Percentiles rank a stretch among this genome's conserved stretches.
These are phyloP conservation scores for Primulina tabacum DNA, from an alignment of 257 asterid genomes.

Conservation along the genomic window DNA sequence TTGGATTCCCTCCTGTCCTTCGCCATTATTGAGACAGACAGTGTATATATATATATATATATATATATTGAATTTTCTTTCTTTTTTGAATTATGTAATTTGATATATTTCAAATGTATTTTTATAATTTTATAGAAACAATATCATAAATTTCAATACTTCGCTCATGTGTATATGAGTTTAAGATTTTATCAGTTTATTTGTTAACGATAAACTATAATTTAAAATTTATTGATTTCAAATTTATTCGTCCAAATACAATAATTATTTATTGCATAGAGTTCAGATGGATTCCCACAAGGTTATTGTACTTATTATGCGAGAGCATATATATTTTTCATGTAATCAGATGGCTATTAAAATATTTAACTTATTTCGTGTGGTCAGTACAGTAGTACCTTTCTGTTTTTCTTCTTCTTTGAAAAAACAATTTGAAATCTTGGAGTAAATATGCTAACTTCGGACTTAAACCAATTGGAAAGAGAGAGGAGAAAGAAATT, in stretches of 20 bases:
- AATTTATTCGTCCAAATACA: not conserved
- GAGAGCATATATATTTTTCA: conserved; percentile 29
- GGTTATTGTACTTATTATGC: conserved; percentile 38
- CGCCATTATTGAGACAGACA: conserved; percentile 24
- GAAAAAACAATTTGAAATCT: conserved; percentile 23
- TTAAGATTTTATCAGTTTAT: too few species aligned
- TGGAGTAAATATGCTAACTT: not conserved
- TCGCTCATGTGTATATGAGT: too few species aligned
- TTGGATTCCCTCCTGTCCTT: conserved; percentile 61
- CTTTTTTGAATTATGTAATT: not conserved
- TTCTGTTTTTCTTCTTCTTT: conserved; percentile 20
- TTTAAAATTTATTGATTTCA: too few species aligned
- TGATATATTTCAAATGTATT: too few species aligned
- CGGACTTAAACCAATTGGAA: not conserved
- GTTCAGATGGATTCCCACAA: conserved; percentile 53
- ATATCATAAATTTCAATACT: too few species aligned
- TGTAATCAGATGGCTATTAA: conserved; percentile 42
- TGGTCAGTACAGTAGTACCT: conserved; percentile 20
- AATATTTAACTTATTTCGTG: conserved; percentile 39
- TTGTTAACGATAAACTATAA: too few species aligned
- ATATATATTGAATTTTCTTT: conserved; percentile 1
- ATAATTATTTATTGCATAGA: conserved; percentile 24
- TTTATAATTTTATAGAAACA: too few species aligned
- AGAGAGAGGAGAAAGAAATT: too few species aligned
- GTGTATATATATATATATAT: too few species aligned